These are phyloP conservation scores for Clonostachys chloroleuca DNA, from an alignment of 2,329 filamentous ascomycete genomes.

Conservation along the genomic window DNA sequence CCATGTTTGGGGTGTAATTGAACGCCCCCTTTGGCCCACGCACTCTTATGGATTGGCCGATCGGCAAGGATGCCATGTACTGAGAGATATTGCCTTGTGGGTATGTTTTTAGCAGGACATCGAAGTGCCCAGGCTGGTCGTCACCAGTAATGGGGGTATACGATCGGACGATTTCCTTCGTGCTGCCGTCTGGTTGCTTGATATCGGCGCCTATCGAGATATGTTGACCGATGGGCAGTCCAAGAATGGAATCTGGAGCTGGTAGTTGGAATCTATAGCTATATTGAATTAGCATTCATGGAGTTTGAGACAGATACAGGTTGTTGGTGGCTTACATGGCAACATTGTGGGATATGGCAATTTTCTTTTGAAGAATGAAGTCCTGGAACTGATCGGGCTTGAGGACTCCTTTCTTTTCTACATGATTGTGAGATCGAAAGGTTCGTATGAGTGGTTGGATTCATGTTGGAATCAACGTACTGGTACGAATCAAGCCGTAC, in stretches of 20 bases:
- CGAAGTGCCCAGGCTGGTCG: constrained; percentile 85
- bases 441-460: too few species aligned
- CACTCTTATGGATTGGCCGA: constrained; percentile 86
- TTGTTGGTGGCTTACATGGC: constrained; percentile 63
- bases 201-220: constrained; percentile 88
- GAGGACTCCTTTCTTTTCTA: constrained; percentile 45
- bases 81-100: constrained; percentile 96
- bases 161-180: constrained; percentile 82
- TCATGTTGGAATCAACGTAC: too few species aligned
- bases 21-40: constrained; percentile 95
- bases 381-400: constrained; percentile 87
- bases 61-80: constrained; percentile 75
- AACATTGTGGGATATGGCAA: constrained; percentile 93
- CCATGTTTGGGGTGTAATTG: constrained; percentile 96
- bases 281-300: constrained; percentile 6
- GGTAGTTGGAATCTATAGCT: constrained; percentile 93
- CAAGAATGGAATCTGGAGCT: constrained; percentile 72
- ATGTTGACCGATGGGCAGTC: constrained; percentile 96
- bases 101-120: constrained; percentile 97
- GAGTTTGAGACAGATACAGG: background rate
- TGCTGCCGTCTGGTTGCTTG: constrained; percentile 60
- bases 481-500: too few species aligned
- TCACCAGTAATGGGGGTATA: constrained; percentile 92
- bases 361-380: constrained; percentile 93
- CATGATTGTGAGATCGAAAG: background rate